Evolutionary conservation across 495 filamentous ascomycete species (phyloP), one percentile per base, ranked within the genome.

Genomic region (Glonium stellatum): DNA sequence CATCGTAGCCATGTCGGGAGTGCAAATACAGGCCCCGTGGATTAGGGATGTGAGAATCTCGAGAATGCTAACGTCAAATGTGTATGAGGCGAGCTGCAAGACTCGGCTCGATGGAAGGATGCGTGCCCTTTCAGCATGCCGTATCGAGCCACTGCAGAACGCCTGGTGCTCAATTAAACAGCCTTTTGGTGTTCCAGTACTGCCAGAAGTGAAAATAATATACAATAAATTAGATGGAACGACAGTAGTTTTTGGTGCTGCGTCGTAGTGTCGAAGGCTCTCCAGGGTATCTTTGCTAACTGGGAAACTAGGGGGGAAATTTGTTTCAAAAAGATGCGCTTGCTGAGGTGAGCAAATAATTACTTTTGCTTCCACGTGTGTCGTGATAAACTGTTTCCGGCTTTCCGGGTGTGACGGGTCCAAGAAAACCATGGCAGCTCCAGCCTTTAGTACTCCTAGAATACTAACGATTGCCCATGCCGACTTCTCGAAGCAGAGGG

Each of bases 21-120:
- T 75, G 67, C 85, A 88, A 6, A 86, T 72, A 57, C 77, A 81
- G 27, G 77, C 83, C 18, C 85, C 85, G 18, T 74, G 54, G 49
- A 80, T 78, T 11, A 82, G 62, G 6, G 79, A 73, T 10, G 74
- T 77, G 12, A 81, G 65, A 11, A 77, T 77, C 57, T 83, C 79
- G 69, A 79, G 64, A n/a, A 81, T 65, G 19, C 72, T 75, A n/a
- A 77, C 78, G 64, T 83, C 80, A 46, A 82, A 83, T 0, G 78
- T 80, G 37, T 80, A 69, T 0, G 80, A 78, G 1, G 80, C 80
- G 48, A 81, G 81, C 53, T 82, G 79, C 61, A 82, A 76, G 1
- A 77, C 73, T 19, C 80, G 65, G 5, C 76, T 75, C 0, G 71
- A 63, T 19, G 46, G 53, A 67, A 80, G 70, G 11, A 63, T 61